Evolutionary conservation across 768 basidiomycete genomes (phyloP).

Genomic region (Pholiota molesta): DNA sequence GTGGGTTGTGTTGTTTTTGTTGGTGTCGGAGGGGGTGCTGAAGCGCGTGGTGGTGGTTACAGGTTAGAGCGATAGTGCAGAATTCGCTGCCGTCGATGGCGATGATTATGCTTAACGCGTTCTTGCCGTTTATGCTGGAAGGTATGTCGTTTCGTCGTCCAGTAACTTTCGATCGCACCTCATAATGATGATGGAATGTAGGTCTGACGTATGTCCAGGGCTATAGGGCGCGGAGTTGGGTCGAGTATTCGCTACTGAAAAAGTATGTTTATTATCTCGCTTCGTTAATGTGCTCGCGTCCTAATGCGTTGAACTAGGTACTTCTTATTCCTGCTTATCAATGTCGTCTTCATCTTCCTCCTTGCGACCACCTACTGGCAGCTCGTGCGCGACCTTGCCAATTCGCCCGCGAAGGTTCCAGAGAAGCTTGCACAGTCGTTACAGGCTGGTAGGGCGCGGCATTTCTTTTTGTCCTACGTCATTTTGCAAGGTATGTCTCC

Average conservation of each 20-base stretch:
- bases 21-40: background rate
- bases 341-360: slow-evolving; percentile 94
- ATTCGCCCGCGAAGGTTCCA: slow-evolving; percentile 92
- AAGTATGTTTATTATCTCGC: slow-evolving; percentile 58
- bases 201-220: slow-evolving; percentile 89
- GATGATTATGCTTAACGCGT: slow-evolving; percentile 87
- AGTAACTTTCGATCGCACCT: background rate
- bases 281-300: background rate
- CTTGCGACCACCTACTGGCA: slow-evolving; percentile 92
- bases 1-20: slow-evolving; percentile 7
- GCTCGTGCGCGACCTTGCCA: slow-evolving; percentile 87
- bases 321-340: slow-evolving; percentile 88
- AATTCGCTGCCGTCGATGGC: slow-evolving; percentile 93
- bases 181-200: slow-evolving; percentile 26
- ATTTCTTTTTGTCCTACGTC: slow-evolving; percentile 86
- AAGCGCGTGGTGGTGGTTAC: background rate
- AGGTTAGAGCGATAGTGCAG: slow-evolving; percentile 83
- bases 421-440: slow-evolving; percentile 89
- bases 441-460: slow-evolving; percentile 76
- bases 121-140: slow-evolving; percentile 88
- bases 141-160: slow-evolving; percentile 44
- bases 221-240: slow-evolving; percentile 85
- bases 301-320: slow-evolving; percentile 59
- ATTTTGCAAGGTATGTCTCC: slow-evolving; percentile 71
- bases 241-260: slow-evolving; percentile 89